These are phyloP conservation scores for Echria macrotheca DNA, from an alignment of 495 filamentous ascomycete species.

Conservation along the genomic window DNA sequence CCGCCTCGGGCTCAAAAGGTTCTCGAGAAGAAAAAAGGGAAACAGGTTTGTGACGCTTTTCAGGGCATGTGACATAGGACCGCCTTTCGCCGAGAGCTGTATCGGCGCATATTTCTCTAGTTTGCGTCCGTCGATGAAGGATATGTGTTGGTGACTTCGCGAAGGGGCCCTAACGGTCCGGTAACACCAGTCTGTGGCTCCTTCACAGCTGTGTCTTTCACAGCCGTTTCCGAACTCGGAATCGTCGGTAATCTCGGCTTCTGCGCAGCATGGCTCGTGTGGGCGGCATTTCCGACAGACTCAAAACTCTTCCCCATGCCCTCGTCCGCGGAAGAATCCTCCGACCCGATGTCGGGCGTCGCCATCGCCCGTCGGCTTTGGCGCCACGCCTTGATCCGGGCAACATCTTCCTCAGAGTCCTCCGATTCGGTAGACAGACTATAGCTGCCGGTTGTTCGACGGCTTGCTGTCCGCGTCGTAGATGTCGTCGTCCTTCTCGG, in stretches of 20 bases:
- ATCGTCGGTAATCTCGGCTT: slow-evolving; percentile 33
- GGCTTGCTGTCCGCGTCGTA: slow-evolving; percentile 27
- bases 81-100: too few species aligned
- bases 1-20: too few species aligned
- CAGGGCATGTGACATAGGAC: too few species aligned
- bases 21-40: too few species aligned
- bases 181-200: too few species aligned
- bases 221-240: slow-evolving; percentile 21
- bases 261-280: slow-evolving; percentile 23
- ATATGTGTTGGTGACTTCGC: background rate
- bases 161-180: too few species aligned
- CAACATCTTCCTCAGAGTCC: slow-evolving; percentile 21
- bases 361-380: slow-evolving; percentile 15
- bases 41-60: too few species aligned
- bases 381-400: slow-evolving; percentile 19
- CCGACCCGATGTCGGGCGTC: slow-evolving; percentile 22
- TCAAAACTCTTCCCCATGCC: slow-evolving; percentile 19
- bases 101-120: too few species aligned
- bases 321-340: slow-evolving; percentile 25
- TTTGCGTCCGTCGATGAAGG: too few species aligned
- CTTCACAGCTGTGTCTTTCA: slow-evolving; percentile 1
- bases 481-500: slow-evolving; percentile 23
- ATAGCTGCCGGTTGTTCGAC: slow-evolving; percentile 25
- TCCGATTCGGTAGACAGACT: slow-evolving; percentile 36
- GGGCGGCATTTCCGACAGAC: slow-evolving; percentile 10